Evolutionary conservation across 441 rosid species (phyloP), one percentile per base, ranked within the genome.

Genomic region (Sinapis alba): DNA sequence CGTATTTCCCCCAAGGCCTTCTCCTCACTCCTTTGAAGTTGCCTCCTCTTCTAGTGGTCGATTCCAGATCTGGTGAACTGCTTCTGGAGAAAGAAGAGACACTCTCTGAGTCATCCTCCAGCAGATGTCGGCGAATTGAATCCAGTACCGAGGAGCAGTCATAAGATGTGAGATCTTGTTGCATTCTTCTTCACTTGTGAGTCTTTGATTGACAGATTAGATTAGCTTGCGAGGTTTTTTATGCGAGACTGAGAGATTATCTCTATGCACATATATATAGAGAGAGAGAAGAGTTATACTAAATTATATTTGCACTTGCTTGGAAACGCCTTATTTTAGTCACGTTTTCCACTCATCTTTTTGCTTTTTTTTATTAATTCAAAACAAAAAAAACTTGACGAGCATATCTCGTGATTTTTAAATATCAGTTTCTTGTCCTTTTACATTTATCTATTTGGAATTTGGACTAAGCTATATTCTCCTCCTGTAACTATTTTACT

Each of bases 1-100:
- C 85, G 62, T 75, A 86, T 32, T 75, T 88, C 5, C 88, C 90
- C 93, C 88, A 88, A 30, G 88, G 87, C 78, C 86, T 76, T 72
- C 87, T 81, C 82, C 93, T 84, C 53, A 86, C 88, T 0, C 90
- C 89, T 47, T 51, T 75, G 73, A 75, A 80, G 58, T 34, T 28
- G 7, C 15, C 41, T 1, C 32, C 64, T 13, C 28, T 63, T 6
- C 54, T 62, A 6, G 7, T 62, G 51, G 26, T 13, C 5, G 30
- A 11, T 21, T 54, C 28, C 60, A 21, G 28, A 54, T 54, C 60
- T 16, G 65, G 8, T 7, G 32, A 16, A 12, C 8, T 54, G 28
- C 9, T 54, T 1, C 28, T 19, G 41, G 65, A 16, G 43, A 60
- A 30, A 60, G 43, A 60, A 30, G 19, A 10, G 43, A 60, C 23